Conservation (phyloP, 2,329 filamentous ascomycete genomes). For the Myotisia sp. region DNA sequence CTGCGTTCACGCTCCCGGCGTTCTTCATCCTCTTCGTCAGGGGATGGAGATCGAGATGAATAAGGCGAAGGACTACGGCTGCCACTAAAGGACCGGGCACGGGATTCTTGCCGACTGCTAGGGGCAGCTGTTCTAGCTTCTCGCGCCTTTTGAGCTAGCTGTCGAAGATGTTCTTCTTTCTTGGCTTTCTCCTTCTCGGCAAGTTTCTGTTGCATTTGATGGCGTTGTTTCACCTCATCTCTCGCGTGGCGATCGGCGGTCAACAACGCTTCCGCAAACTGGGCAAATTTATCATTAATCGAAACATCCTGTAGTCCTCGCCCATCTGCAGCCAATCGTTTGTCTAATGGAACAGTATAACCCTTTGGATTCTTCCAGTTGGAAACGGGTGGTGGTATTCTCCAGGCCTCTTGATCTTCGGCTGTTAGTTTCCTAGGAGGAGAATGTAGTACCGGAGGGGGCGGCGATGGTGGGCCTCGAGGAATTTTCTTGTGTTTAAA, state of each 20-base stretch:
- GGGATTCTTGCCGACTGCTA: constrained; percentile 35
- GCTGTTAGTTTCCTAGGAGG: constrained; percentile 89
- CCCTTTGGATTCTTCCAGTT: constrained; percentile 99
- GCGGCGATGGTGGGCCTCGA: constrained; percentile 77
- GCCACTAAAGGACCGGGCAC: constrained; percentile 35
- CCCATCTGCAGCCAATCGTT: constrained; percentile 85
- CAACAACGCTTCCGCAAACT: constrained; percentile 86
- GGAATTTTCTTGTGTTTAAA: constrained; percentile 99
- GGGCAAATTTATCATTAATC: constrained; percentile 97
- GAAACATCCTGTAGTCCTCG: constrained; percentile 81
- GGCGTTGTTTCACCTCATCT: constrained; percentile 85
- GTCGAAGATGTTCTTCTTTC: constrained; percentile 82
- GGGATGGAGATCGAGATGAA: constrained; percentile 32
- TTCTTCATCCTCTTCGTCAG: constrained; percentile 52
- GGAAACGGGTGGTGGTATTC: constrained; percentile 74
- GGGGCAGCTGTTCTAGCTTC: constrained; percentile 54
- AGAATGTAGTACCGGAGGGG: constrained; percentile 87
- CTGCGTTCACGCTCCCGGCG: constrained; percentile 62
- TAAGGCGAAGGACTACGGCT: constrained; percentile 26
- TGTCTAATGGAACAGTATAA: constrained; percentile 90
- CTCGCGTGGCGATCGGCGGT: constrained; percentile 88
- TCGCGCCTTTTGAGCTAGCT: constrained; percentile 78
- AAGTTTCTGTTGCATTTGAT: constrained; percentile 86
- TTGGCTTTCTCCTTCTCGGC: constrained; percentile 92
- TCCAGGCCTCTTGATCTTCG: constrained; percentile 95